phyloP scores from a whole-genome alignment of 345 rosid species.

The Brassica incana region DNA sequence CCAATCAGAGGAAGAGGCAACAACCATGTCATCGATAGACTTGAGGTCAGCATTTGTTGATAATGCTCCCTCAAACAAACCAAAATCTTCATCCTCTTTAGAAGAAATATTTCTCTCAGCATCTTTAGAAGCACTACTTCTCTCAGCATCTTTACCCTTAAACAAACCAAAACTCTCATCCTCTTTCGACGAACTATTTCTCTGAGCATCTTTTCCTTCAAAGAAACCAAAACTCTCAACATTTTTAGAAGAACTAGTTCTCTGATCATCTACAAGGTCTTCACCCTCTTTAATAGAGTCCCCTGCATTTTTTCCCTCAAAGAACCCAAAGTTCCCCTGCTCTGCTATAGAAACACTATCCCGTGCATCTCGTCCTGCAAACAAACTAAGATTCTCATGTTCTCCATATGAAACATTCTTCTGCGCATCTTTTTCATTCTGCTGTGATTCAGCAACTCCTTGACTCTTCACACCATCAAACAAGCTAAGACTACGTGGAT shows the following conservation, averaged over 20 bases:
- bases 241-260: constrained; percentile 26
- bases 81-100: constrained; percentile 21
- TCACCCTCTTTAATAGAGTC: constrained; percentile 16
- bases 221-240: constrained; percentile 34
- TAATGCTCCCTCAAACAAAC: constrained; percentile 53
- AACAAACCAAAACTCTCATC: constrained; percentile 38
- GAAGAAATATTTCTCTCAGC: constrained; percentile 32
- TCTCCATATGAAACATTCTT: constrained; percentile 19
- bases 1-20: constrained; percentile 52
- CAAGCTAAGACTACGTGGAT: constrained; percentile 43
- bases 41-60: constrained; percentile 35
- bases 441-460: constrained; percentile 40
- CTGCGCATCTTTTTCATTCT: not conserved
- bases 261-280: constrained; percentile 19
- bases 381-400: constrained; percentile 41
- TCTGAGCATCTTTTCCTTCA: constrained; percentile 24
- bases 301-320: constrained; percentile 22
- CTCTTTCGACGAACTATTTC: constrained; percentile 29
- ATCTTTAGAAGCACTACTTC: constrained; percentile 27
- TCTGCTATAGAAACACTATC: constrained; percentile 35
- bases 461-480: constrained; percentile 44
- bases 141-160: constrained; percentile 39
- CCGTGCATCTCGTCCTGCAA: constrained; percentile 11
- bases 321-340: constrained; percentile 39
- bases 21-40: constrained; percentile 35